Conservation (phyloP, 176 grass and related monocot genomes). For the Lolium rigidum region DNA sequence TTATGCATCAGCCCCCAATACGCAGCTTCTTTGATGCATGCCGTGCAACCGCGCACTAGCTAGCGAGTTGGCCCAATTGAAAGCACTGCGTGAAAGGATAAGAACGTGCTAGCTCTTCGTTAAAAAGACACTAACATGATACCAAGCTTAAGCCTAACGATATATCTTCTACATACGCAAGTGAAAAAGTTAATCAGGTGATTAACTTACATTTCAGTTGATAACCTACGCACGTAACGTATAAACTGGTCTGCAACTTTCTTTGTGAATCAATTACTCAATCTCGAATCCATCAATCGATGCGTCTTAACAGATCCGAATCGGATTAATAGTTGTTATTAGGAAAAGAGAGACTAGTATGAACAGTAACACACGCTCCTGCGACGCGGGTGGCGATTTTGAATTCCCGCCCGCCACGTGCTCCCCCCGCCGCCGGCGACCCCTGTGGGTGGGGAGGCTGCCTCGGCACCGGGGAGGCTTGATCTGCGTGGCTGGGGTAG, state of each 20-base stretch:
- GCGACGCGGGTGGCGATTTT: too few relatives aligned
- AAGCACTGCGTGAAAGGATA: slow-evolving; percentile 27
- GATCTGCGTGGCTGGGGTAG: too few relatives aligned
- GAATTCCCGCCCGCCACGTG: too few relatives aligned
- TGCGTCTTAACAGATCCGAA: too few relatives aligned
- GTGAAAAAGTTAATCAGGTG: neutral
- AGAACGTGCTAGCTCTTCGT: slow-evolving; percentile 1
- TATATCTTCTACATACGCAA: neutral
- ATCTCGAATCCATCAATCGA: neutral
- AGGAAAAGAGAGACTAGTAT: too few relatives aligned
- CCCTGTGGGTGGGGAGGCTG: too few relatives aligned
- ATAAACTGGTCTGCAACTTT: neutral
- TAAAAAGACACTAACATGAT: slow-evolving; percentile 40
- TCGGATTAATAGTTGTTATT: too few relatives aligned
- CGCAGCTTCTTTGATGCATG: slow-evolving; percentile 18
- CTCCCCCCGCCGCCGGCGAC: too few relatives aligned
- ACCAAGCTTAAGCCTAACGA: slow-evolving; percentile 4
- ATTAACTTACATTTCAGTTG: neutral
- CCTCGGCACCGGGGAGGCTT: too few relatives aligned
- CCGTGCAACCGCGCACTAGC: slow-evolving; percentile 28
- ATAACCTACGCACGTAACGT: neutral
- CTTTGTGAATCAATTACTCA: neutral
- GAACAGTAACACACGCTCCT: too few relatives aligned
- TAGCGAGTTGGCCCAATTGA: neutral
- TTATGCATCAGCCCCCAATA: slow-evolving; percentile 37